Percentiles rank a stretch among this genome's conserved stretches.
Conservation (phyloP, 2,329 filamentous ascomycete genomes). For the Albophoma yamanashiensis region DNA sequence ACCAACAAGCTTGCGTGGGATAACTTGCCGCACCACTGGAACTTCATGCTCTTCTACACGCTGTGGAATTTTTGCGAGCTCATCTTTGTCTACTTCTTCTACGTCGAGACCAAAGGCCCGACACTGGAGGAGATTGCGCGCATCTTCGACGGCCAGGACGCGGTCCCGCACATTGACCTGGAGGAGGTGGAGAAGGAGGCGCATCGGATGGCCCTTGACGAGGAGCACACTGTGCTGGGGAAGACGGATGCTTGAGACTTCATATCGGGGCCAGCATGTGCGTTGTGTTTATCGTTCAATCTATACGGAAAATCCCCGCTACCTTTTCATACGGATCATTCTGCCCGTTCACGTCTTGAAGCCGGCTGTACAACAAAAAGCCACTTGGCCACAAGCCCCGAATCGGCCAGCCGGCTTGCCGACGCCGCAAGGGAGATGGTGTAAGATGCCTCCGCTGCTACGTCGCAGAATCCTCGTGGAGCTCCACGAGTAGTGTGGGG, state of each 20-base stretch:
- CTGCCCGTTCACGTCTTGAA: too few species aligned
- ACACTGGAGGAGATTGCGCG: slow-evolving; percentile 43
- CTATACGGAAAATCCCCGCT: too few species aligned
- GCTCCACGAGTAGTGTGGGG: not conserved
- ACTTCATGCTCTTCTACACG: slow-evolving; percentile 57
- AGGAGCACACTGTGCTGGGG: slow-evolving; percentile 6
- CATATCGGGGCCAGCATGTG: not conserved
- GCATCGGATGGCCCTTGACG: slow-evolving; percentile 9
- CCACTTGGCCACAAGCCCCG: too few species aligned
- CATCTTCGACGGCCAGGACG: slow-evolving; percentile 52
- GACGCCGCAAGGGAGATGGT: not conserved
- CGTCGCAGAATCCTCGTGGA: not conserved
- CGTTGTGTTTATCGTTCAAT: not conserved
- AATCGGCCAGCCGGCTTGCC: not conserved
- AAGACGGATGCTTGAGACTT: slow-evolving; percentile 20
- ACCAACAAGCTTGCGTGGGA: slow-evolving; percentile 55
- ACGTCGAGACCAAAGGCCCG: slow-evolving; percentile 59
- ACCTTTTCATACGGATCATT: too few species aligned
- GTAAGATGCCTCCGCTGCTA: not conserved
- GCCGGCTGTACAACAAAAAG: too few species aligned
- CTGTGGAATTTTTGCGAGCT: slow-evolving; percentile 51
- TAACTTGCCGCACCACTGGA: slow-evolving; percentile 47
- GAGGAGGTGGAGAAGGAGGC: slow-evolving; percentile 44
- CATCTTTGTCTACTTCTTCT: slow-evolving; percentile 54
- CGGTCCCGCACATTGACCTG: slow-evolving; percentile 43